These are phyloP conservation scores for Kwoniella shandongensis DNA, from an alignment of 768 basidiomycete genomes.

Conservation along the genomic window DNA sequence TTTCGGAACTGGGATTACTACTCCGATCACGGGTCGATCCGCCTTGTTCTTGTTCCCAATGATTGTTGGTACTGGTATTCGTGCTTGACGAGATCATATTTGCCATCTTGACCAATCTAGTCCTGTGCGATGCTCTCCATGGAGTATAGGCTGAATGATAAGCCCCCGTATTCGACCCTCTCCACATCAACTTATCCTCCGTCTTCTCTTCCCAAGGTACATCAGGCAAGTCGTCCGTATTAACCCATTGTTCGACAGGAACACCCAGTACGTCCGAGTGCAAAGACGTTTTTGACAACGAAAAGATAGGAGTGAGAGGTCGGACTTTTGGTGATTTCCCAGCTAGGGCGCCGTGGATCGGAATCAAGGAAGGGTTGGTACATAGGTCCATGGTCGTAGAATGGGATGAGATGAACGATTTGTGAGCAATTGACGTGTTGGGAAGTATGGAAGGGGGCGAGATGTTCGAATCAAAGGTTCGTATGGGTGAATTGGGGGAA, in stretches of 20 bases:
- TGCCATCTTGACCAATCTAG: slow-evolving; percentile 38
- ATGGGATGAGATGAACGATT: slow-evolving; percentile 44
- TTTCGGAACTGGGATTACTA: too few relatives aligned
- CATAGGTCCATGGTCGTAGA: slow-evolving; percentile 23
- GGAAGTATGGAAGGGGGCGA: slow-evolving; percentile 2
- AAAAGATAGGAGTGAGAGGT: slow-evolving; percentile 19
- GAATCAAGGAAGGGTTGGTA: slow-evolving; percentile 19
- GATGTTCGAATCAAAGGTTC: neutral
- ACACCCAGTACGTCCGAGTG: slow-evolving; percentile 32
- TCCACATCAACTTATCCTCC: slow-evolving; percentile 42
- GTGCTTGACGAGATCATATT: slow-evolving; percentile 6
- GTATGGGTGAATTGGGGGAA: slow-evolving; percentile 16
- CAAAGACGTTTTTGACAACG: slow-evolving; percentile 23
- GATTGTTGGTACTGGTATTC: slow-evolving; percentile 49
- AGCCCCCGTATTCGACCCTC: slow-evolving; percentile 49
- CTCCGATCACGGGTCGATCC: neutral
- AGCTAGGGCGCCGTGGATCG: slow-evolving; percentile 21
- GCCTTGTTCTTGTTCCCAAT: slow-evolving; percentile 45
- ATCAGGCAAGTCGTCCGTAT: slow-evolving; percentile 20
- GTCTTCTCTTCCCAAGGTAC: slow-evolving; percentile 44
- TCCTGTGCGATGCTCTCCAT: slow-evolving; percentile 46
- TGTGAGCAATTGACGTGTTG: slow-evolving; percentile 9
- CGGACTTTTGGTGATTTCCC: slow-evolving; percentile 14
- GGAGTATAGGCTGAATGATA: slow-evolving; percentile 25
- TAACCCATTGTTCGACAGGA: slow-evolving; percentile 27